phyloP scores from a whole-genome alignment of 176 grass and related monocot species.

The Poa annua region DNA sequence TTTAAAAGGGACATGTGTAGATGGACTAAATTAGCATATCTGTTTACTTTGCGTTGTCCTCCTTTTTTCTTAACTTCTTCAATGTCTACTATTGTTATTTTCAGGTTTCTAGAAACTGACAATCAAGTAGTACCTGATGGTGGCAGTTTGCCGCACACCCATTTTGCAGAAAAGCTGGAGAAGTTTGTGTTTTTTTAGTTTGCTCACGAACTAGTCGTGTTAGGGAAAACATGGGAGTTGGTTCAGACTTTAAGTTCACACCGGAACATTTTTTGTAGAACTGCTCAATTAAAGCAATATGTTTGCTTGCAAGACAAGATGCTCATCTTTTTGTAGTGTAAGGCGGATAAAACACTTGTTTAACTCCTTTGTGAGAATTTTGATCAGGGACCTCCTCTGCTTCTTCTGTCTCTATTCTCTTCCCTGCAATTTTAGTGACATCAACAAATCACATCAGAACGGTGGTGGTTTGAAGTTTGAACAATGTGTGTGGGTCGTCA shows the following conservation, averaged over 20 bases:
- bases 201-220: background rate
- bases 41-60: background rate
- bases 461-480: too few species aligned
- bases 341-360: background rate
- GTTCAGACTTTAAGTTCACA: background rate
- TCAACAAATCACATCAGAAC: too few species aligned
- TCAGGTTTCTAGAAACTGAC: background rate
- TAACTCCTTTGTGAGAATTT: background rate
- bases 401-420: background rate
- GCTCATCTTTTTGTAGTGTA: background rate
- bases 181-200: background rate
- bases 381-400: background rate
- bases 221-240: background rate
- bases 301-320: background rate
- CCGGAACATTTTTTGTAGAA: background rate
- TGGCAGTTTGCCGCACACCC: background rate
- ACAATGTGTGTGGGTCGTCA: too few species aligned
- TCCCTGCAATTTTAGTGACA: too few species aligned
- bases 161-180: background rate
- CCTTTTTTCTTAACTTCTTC: background rate
- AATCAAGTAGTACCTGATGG: conserved; percentile 14
- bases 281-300: background rate
- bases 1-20: background rate
- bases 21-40: background rate
- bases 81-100: background rate